phyloP scores from a whole-genome alignment of 345 rosid genomes.

The Hypericum androsaemum region DNA sequence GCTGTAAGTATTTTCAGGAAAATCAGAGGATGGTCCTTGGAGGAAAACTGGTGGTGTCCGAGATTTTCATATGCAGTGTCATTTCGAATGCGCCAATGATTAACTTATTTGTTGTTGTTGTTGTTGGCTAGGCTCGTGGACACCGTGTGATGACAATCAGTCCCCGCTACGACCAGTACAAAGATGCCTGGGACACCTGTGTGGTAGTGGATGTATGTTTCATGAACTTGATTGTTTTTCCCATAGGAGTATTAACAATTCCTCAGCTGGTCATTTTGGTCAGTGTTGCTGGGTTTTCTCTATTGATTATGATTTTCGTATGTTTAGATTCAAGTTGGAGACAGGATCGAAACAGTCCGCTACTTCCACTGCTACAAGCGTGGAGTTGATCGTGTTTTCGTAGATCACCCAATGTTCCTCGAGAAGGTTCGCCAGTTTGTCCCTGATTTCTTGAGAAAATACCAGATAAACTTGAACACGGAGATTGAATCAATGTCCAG shows the following conservation, averaged over 20 bases:
- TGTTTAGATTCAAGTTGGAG: slow-evolving; percentile 49
- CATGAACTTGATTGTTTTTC: background rate
- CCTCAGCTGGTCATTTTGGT: background rate
- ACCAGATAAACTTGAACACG: too few species aligned
- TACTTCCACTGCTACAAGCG: slow-evolving; percentile 89
- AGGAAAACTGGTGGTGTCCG: too few species aligned
- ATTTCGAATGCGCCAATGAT: too few species aligned
- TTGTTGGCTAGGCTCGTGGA: slow-evolving; percentile 60
- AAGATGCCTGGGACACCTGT: slow-evolving; percentile 82
- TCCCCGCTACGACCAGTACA: slow-evolving; percentile 88
- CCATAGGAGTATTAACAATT: background rate
- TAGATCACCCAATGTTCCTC: slow-evolving; percentile 86
- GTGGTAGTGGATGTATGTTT: slow-evolving; percentile 36
- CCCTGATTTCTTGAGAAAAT: background rate
- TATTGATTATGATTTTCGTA: background rate
- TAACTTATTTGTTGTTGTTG: background rate
- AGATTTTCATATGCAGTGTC: too few species aligned
- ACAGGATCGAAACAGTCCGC: slow-evolving; percentile 48
- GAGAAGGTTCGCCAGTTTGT: slow-evolving; percentile 41
- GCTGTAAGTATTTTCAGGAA: slow-evolving; percentile 36
- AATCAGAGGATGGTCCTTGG: background rate
- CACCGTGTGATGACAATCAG: slow-evolving; percentile 77
- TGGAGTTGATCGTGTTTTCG: slow-evolving; percentile 85
- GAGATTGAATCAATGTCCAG: background rate
- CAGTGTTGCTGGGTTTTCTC: slow-evolving; percentile 1